Conservation (phyloP, 2,329 filamentous ascomycete genomes). For the Talaromyces sp. region DNA sequence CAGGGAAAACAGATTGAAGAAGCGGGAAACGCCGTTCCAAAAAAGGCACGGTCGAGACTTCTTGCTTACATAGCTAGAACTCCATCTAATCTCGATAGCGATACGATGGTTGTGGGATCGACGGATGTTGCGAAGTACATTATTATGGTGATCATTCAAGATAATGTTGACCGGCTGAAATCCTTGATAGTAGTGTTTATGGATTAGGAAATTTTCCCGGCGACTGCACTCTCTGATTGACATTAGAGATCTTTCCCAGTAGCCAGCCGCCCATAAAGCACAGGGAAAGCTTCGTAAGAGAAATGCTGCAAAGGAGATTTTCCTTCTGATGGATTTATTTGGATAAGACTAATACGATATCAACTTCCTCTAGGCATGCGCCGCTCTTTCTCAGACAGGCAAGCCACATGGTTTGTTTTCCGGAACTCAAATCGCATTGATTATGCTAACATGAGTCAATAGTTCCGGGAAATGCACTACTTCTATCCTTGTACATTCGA, state of each 20-base stretch:
- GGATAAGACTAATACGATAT: background rate
- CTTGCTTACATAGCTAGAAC: slow-evolving; percentile 33
- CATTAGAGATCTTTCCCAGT: background rate
- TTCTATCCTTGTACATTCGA: background rate
- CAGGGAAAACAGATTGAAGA: slow-evolving; percentile 20
- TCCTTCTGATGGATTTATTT: background rate
- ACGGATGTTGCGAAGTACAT: slow-evolving; percentile 17
- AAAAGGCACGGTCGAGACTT: slow-evolving; percentile 26
- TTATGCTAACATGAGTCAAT: background rate
- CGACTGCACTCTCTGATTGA: background rate
- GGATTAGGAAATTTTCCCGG: background rate
- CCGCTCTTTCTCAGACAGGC: background rate
- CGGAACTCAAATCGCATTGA: background rate
- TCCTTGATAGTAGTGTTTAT: background rate
- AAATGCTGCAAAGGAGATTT: too few relatives aligned
- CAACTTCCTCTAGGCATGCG: background rate
- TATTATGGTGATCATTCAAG: background rate
- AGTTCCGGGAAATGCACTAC: background rate
- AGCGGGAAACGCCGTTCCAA: slow-evolving; percentile 21
- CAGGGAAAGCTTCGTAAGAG: too few relatives aligned
- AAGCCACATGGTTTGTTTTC: background rate
- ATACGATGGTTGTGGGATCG: background rate
- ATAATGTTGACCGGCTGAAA: background rate
- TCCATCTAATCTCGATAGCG: slow-evolving; percentile 20
- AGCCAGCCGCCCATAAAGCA: background rate